Conservation (phyloP, 1,139 yeast species). For the Debaryomyces sp. region DNA sequence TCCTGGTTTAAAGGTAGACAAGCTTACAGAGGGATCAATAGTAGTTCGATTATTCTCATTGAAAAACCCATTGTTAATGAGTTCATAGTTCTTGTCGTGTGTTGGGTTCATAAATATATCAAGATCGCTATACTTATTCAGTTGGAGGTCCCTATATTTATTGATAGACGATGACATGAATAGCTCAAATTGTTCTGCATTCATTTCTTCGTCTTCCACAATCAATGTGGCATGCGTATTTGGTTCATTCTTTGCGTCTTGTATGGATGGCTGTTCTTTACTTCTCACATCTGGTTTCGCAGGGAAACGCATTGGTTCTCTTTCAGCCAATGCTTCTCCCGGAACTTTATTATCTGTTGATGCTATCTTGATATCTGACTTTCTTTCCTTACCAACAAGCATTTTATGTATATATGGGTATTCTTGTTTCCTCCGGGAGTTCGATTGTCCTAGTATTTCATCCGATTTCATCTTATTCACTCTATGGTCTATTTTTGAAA, state of each 20-base stretch:
- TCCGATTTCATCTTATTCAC: constrained; percentile 4
- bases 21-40: not conserved
- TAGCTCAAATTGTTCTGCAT: constrained; percentile 33
- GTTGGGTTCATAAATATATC: constrained; percentile 7
- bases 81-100: not conserved
- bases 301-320: not conserved
- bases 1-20: constrained; percentile 13
- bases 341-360: not conserved
- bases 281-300: not conserved
- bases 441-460: not conserved
- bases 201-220: constrained; percentile 18
- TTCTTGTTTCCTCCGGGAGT: not conserved
- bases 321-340: not conserved
- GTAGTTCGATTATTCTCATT: not conserved
- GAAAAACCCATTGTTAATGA: not conserved
- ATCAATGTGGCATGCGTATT: not conserved
- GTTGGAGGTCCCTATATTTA: constrained; percentile 35
- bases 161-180: constrained; percentile 39
- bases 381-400: not conserved
- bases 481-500: constrained; percentile 9
- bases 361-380: not conserved
- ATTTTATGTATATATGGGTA: constrained; percentile 7
- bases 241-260: not conserved
- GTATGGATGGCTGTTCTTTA: not conserved
- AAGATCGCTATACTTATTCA: constrained; percentile 17